Conservation (phyloP, 2,329 filamentous ascomycete genomes). For the Neoascochyta sp. region DNA sequence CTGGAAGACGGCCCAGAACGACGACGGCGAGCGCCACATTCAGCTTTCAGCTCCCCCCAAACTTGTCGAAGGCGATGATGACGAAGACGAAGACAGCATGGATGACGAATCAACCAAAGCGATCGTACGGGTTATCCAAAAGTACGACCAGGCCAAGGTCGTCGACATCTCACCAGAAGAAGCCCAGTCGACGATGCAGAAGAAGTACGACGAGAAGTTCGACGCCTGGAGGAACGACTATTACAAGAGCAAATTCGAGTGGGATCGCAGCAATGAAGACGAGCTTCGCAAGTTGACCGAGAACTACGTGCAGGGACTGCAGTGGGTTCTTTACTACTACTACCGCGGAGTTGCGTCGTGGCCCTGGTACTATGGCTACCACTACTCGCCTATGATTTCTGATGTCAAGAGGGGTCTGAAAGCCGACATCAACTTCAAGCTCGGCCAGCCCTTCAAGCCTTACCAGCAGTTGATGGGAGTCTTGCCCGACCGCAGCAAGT, state of each 20-base stretch:
- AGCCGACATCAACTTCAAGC: constrained; percentile 84
- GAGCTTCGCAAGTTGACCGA: constrained; percentile 81
- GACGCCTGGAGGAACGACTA: constrained; percentile 91
- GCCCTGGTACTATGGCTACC: constrained; percentile 97
- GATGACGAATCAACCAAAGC: constrained; percentile 82
- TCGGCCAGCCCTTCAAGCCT: constrained; percentile 91
- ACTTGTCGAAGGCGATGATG: constrained; percentile 51
- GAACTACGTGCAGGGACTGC: constrained; percentile 95
- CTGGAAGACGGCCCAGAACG: constrained; percentile 62
- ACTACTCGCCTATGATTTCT: constrained; percentile 96
- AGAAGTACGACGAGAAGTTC: constrained; percentile 88
- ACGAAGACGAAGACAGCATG: constrained; percentile 63
- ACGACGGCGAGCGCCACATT: constrained; percentile 63
- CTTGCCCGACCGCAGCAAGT: constrained; percentile 93
- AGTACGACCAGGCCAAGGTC: constrained; percentile 85
- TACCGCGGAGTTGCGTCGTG: constrained; percentile 95
- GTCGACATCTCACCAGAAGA: constrained; percentile 77
- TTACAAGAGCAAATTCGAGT: constrained; percentile 86
- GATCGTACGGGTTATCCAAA: constrained; percentile 77
- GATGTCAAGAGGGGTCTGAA: constrained; percentile 86
- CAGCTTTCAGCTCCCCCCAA: constrained; percentile 59
- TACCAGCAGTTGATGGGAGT: constrained; percentile 99
- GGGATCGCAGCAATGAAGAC: constrained; percentile 74
- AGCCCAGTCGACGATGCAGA: constrained; percentile 71
- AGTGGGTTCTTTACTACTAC: constrained; percentile 98